phyloP scores from a whole-genome alignment of 768 basidiomycete species.

The Phylloporus rhodoxanthus region DNA sequence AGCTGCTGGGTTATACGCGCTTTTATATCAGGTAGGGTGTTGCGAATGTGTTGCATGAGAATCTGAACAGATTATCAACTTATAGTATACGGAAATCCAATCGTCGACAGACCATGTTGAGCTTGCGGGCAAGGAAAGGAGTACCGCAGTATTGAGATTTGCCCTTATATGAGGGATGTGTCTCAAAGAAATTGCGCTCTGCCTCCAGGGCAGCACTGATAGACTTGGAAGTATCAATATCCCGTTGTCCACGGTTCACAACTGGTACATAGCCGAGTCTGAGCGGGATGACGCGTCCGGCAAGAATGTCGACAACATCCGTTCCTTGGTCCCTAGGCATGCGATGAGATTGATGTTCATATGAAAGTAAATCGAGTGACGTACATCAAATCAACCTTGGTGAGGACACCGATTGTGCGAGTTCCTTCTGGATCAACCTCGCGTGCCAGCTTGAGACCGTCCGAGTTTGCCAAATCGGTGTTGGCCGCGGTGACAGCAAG shows the following conservation, averaged over 20 bases:
- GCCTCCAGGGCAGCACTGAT: slow-evolving; percentile 82
- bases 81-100: not conserved
- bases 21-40: slow-evolving; percentile 98
- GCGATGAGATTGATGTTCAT: slow-evolving; percentile 3
- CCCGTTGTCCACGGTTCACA: slow-evolving; percentile 96
- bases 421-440: slow-evolving; percentile 97
- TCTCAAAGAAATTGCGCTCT: slow-evolving; percentile 93
- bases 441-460: slow-evolving; percentile 91
- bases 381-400: slow-evolving; percentile 97
- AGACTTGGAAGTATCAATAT: slow-evolving; percentile 85
- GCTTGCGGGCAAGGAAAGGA: slow-evolving; percentile 90
- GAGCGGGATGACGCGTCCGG: slow-evolving; percentile 92
- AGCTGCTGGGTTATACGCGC: slow-evolving; percentile 87
- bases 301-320: slow-evolving; percentile 97
- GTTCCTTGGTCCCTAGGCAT: slow-evolving; percentile 84
- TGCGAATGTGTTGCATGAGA: slow-evolving; percentile 97
- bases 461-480: slow-evolving; percentile 96
- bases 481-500: slow-evolving; percentile 96
- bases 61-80: slow-evolving; percentile 48
- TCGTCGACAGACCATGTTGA: slow-evolving; percentile 69
- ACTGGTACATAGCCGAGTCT: slow-evolving; percentile 97
- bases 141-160: slow-evolving; percentile 97
- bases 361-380: slow-evolving; percentile 28
- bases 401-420: slow-evolving; percentile 95
- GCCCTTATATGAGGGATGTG: slow-evolving; percentile 84